These are phyloP conservation scores for Colletotrichum higginsianum DNA, from an alignment of 2,329 filamentous ascomycete species.

Conservation along the genomic window DNA sequence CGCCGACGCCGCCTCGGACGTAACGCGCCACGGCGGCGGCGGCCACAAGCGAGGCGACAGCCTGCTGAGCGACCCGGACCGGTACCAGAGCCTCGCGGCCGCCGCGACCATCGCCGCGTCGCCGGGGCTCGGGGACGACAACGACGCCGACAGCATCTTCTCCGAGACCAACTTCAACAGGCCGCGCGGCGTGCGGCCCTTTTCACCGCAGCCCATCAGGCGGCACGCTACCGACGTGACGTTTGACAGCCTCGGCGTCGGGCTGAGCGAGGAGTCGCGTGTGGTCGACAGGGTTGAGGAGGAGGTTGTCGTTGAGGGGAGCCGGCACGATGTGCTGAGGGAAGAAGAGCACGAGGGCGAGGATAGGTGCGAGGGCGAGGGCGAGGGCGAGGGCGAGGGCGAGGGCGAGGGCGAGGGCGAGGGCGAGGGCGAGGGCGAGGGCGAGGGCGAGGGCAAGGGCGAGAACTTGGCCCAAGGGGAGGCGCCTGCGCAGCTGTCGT, in stretches of 20 bases:
- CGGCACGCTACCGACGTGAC: constrained; percentile 59
- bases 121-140: constrained; percentile 43
- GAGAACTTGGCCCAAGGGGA: too few species aligned
- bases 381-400: too few species aligned
- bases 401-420: constrained; percentile 9
- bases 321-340: constrained; percentile 20
- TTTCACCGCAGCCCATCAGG: constrained; percentile 70
- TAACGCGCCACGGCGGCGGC: constrained; percentile 48
- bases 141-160: constrained; percentile 63
- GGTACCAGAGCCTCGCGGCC: constrained; percentile 72
- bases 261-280: constrained; percentile 37
- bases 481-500: too few species aligned
- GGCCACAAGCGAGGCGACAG: constrained; percentile 67
- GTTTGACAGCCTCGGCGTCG: constrained; percentile 54
- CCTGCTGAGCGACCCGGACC: constrained; percentile 65
- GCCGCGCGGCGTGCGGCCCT: constrained; percentile 69
- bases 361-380: too few species aligned
- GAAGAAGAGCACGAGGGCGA: constrained; percentile 34
- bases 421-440: constrained; percentile 13
- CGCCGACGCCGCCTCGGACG: constrained; percentile 63
- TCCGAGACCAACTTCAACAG: constrained; percentile 66
- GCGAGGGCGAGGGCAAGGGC: too few species aligned
- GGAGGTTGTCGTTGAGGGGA: constrained; percentile 28
- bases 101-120: constrained; percentile 61
- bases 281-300: constrained; percentile 38